Evolutionary conservation across 495 filamentous ascomycete genomes (phyloP).

Genomic region (Tuber melanosporum): DNA sequence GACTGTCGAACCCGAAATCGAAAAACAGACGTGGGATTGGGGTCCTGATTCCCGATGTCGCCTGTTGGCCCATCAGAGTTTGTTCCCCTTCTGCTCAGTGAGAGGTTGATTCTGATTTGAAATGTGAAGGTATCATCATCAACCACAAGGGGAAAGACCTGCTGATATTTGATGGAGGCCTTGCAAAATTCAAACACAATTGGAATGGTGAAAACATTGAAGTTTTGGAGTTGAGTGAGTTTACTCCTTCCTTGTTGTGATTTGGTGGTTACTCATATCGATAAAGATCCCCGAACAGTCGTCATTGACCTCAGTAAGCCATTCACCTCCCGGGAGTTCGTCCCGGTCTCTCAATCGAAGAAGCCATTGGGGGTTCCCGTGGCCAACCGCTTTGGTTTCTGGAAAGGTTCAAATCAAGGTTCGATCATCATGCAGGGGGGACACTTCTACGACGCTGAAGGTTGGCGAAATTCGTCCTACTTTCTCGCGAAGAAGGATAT

Average conservation of each 20-base stretch:
- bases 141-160: neutral
- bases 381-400: slow-evolving; percentile 12
- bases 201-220: neutral
- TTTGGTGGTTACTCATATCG: neutral
- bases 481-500: slow-evolving; percentile 6
- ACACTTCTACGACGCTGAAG: slow-evolving; percentile 15
- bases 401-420: slow-evolving; percentile 13
- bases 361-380: slow-evolving; percentile 13
- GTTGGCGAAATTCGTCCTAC: slow-evolving; percentile 21
- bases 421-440: slow-evolving; percentile 21
- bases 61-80: slow-evolving; percentile 20
- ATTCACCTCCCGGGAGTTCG: slow-evolving; percentile 14
- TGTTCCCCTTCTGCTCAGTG: neutral
- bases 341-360: slow-evolving; percentile 8
- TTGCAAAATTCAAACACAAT: slow-evolving; percentile 15
- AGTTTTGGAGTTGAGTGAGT: slow-evolving; percentile 22
- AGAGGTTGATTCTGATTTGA: neutral
- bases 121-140: slow-evolving; percentile 14
- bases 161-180: slow-evolving; percentile 20
- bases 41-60: slow-evolving; percentile 14
- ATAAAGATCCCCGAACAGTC: slow-evolving; percentile 23
- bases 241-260: neutral
- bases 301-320: slow-evolving; percentile 10
- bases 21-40: slow-evolving; percentile 20
- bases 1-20: neutral